phyloP scores from a whole-genome alignment of 2,329 filamentous ascomycete genomes.

The Botrytis paeoniae region DNA sequence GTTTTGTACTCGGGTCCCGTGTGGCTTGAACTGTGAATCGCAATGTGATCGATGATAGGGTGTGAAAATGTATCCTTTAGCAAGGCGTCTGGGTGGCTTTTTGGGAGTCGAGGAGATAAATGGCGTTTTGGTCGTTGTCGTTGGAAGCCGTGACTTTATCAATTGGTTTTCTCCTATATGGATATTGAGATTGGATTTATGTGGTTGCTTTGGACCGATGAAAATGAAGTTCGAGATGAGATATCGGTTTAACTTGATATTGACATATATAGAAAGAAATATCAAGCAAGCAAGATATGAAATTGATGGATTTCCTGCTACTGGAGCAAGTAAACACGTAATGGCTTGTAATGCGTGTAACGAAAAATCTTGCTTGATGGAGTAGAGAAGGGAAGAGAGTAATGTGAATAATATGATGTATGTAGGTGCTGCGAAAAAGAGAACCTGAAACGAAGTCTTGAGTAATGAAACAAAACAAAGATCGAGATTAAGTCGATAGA shows the following conservation, averaged over 20 bases:
- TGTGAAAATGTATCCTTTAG: constrained; percentile 7
- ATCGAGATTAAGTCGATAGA: background rate
- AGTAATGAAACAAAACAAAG: background rate
- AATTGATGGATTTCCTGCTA: background rate
- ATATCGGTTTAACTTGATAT: background rate
- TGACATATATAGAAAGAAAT: background rate
- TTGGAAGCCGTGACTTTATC: background rate
- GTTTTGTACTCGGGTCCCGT: background rate
- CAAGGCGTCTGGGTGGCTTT: constrained; percentile 4
- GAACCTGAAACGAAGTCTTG: background rate
- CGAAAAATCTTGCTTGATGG: background rate
- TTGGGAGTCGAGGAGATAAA: background rate
- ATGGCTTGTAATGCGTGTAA: background rate
- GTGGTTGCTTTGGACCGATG: background rate
- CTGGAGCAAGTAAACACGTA: background rate
- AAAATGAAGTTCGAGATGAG: background rate
- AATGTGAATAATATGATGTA: background rate
- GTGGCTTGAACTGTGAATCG: background rate
- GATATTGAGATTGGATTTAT: background rate
- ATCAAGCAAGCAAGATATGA: background rate
- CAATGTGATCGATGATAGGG: background rate
- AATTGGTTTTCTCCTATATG: background rate
- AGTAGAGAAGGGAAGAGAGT: too few relatives aligned
- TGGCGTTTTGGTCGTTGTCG: background rate
- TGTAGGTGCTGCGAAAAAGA: background rate